These are phyloP conservation scores for Erysimum cheiri DNA, from an alignment of 441 rosid genomes.

Conservation along the genomic window DNA sequence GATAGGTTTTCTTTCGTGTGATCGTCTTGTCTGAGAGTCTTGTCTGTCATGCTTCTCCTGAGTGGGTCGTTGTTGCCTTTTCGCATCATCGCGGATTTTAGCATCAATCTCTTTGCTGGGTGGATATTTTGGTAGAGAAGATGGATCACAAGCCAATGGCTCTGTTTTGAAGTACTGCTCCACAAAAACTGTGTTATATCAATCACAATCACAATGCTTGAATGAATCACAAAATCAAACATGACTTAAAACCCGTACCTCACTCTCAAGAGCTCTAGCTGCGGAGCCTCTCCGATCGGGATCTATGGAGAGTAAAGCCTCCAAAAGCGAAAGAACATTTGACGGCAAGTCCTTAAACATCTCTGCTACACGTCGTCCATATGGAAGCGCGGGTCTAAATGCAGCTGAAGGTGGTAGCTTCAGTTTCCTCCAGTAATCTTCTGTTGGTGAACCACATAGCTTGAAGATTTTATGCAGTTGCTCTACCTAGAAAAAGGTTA, in stretches of 20 bases:
- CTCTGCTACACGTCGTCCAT: slow-evolving; percentile 58
- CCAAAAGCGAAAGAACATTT: slow-evolving; percentile 67
- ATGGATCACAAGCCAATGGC: slow-evolving; percentile 83
- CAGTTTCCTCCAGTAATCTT: slow-evolving; percentile 75
- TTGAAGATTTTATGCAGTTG: slow-evolving; percentile 90
- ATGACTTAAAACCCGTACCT: slow-evolving; percentile 57
- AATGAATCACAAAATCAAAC: slow-evolving; percentile 1
- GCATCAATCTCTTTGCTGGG: slow-evolving; percentile 93
- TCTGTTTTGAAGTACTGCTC: slow-evolving; percentile 66
- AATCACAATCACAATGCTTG: slow-evolving; percentile 22
- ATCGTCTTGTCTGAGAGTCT: slow-evolving; percentile 51
- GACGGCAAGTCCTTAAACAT: slow-evolving; percentile 64
- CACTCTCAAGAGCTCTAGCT: slow-evolving; percentile 65
- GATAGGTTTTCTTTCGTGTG: slow-evolving; percentile 44
- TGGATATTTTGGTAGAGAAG: slow-evolving; percentile 83
- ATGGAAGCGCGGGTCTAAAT: slow-evolving; percentile 75
- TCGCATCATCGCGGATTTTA: slow-evolving; percentile 67
- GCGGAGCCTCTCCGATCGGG: slow-evolving; percentile 81
- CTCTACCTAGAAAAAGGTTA: slow-evolving; percentile 65
- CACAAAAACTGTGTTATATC: not conserved
- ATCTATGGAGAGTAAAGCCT: slow-evolving; percentile 77
- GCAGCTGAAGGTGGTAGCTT: slow-evolving; percentile 68
- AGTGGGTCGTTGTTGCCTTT: slow-evolving; percentile 51
- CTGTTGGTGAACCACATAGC: slow-evolving; percentile 90
- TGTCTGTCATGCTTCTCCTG: slow-evolving; percentile 47